Base-by-base conservation (phyloP, 257 asterid species). In the Penstemon barbatus region DNA sequence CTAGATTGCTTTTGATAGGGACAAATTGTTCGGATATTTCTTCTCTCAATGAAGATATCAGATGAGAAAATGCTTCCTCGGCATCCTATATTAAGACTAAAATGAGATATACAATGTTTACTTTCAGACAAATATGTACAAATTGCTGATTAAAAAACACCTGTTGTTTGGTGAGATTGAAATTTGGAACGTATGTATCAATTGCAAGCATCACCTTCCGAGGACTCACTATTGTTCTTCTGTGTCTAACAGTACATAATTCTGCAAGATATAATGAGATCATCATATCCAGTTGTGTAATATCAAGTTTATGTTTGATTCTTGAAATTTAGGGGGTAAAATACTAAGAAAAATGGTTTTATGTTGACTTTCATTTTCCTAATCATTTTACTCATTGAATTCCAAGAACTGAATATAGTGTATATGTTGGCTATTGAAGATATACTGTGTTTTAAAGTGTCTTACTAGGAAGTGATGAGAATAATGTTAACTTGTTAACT, bases 31-130 rank as follows among this genome's bases (percentile, higher is more conserved):
- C 86, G 7, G 87, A 82, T 62, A 90, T 80, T 81, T 93, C 99
- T 68, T 81, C 96, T 81, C 97, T 81, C 80, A 93, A 73, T 48
- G 88, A 81, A 71, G 95, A 87, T 46, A 93, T 62, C 70, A 93
- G 88, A 78, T 81, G 92, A 73, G 84, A 81, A 75, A 93, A 80
- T 68, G 99, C 97, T 83, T 93, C 99, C 84, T 93, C 99, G 4
- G 99, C 97, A 75, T 93, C 99, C 99, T 93, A 83, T 74, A 79
- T 33, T 65, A 56, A 70, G 41, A 80, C 37, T 53, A 71, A 65
- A 63, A 38, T 61, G 53, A 73, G 75, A 63, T n/a, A 12, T 5
- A 45, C 44, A 11, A 41, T 15, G 41, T 37, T 63, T 44, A 49
- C 15, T 44, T 52, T 67, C 58, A 18, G 61, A 72, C 63, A 57